Base-by-base conservation (phyloP, 2,329 filamentous ascomycete species). In the Diaporthe nobilis region DNA sequence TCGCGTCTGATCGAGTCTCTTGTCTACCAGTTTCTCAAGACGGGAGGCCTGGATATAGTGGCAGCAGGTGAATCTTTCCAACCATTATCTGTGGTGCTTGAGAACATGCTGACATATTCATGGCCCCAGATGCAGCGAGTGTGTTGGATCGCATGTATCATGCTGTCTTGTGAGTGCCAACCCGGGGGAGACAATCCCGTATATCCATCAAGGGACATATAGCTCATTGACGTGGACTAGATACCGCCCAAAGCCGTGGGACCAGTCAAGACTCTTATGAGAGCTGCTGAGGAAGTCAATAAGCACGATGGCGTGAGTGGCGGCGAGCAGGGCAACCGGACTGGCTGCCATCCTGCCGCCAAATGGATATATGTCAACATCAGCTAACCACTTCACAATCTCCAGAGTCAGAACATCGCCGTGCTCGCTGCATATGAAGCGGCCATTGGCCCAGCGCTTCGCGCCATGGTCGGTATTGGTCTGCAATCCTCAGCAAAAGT, bases 351-450 rank as follows among this genome's bases (percentile, higher is more conserved):
- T 12, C 28, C 8, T 17, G 17, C 12, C 22, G 22, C 10, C 34
- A 4, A 47, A 22, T 34, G 55, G 34, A 47, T 7, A 20, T 37
- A 49, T 12, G 0, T 25, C 17, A 47, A 9, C 39, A 44, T 17
- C 28, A 17, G 22, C 47, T 60, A 15, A 34, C 22, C 39, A 5
- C 13, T 25, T 10, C 5, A 22, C 28, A 58, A 34, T 31, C 6
- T 44, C 10, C 53, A 76, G 72, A 42, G 25, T 39, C 42, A 75
- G 22, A 72, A 67, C 13, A 47, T 72, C 28, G 42, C 70, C 13
- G 22, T 77, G 4, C 72, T 75, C 5, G 72, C 72, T 49, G 72
- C 61, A 8, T 75, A 72, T 44, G 72, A 77, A 61, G 75, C 73
- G 31, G 61, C 75, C 47, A 72, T 75, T 3, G 73, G 60, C 15